Evolutionary conservation across 2,329 filamentous ascomycete species (phyloP).

Genomic region (Neurospora sp.): DNA sequence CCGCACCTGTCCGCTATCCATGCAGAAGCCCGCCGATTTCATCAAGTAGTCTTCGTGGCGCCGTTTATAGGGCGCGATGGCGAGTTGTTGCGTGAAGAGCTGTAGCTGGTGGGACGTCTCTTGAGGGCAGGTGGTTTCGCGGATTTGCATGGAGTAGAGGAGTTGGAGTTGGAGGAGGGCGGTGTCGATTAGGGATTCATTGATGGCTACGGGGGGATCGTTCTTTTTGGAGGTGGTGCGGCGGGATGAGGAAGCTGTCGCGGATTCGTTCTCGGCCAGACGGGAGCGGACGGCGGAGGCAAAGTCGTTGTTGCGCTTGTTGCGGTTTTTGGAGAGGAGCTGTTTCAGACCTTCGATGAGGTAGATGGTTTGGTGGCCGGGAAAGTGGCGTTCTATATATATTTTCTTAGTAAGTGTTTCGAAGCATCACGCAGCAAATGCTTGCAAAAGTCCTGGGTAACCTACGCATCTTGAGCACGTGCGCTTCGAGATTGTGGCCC

Average conservation of each 20-base stretch:
- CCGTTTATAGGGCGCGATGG: slow-evolving; percentile 61
- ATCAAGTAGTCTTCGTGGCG: slow-evolving; percentile 37
- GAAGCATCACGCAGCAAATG: too few relatives aligned
- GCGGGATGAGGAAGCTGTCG: slow-evolving; percentile 1
- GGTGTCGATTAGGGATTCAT: slow-evolving; percentile 61
- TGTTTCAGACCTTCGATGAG: slow-evolving; percentile 58
- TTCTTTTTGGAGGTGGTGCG: slow-evolving; percentile 28
- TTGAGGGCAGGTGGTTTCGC: slow-evolving; percentile 50
- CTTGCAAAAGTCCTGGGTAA: too few relatives aligned
- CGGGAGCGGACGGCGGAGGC: slow-evolving; percentile 49
- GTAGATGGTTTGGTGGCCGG: slow-evolving; percentile 49
- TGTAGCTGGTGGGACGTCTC: slow-evolving; percentile 66
- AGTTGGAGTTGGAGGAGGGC: slow-evolving; percentile 62
- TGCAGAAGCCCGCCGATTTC: slow-evolving; percentile 59
- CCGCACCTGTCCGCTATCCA: slow-evolving; percentile 67
- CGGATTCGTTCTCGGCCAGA: slow-evolving; percentile 18
- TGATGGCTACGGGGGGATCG: slow-evolving; percentile 40
- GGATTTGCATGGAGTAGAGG: slow-evolving; percentile 53
- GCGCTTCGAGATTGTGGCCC: slow-evolving; percentile 42
- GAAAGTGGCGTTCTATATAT: slow-evolving; percentile 33
- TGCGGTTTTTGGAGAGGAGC: slow-evolving; percentile 62
- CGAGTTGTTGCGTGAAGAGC: slow-evolving; percentile 68
- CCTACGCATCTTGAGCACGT: slow-evolving; percentile 42
- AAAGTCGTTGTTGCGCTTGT: slow-evolving; percentile 57
- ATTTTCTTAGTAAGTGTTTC: too few relatives aligned